A percentile compares a stretch with the other conserved stretches of the same genome.
Evolutionary conservation across 176 grass and related monocot species (phyloP).

Genomic region (Melocanna baccifera): DNA sequence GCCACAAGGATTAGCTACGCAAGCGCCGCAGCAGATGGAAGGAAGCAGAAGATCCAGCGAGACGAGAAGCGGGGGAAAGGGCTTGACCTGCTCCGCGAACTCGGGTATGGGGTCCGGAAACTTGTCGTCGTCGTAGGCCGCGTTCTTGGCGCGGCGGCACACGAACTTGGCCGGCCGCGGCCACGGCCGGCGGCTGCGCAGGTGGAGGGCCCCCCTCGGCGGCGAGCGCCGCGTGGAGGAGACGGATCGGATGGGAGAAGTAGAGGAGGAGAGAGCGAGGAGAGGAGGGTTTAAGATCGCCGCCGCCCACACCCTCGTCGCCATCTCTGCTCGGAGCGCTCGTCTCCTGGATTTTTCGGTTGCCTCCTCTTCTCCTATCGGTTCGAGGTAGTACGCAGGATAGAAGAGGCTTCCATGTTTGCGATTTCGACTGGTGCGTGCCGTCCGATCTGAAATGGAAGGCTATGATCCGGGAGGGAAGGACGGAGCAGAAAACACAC

Average conservation of each 20-base stretch:
- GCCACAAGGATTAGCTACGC: neutral
- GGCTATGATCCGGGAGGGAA: neutral
- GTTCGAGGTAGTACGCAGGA: neutral
- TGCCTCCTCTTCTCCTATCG: conserved; percentile 16
- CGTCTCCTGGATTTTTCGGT: neutral
- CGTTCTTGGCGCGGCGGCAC: conserved; percentile 51
- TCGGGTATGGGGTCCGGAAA: conserved; percentile 86
- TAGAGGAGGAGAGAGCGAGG: neutral
- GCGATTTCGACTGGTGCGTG: neutral
- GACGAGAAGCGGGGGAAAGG: neutral
- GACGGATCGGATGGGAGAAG: neutral
- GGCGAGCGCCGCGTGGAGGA: neutral
- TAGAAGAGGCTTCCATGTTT: neutral
- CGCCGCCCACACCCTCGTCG: conserved; percentile 33
- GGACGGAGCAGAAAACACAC: neutral
- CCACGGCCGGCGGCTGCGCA: conserved; percentile 7
- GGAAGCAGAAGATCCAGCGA: neutral
- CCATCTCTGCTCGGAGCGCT: conserved; percentile 21
- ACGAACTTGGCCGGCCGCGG: conserved; percentile 12
- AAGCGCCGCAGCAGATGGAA: neutral
- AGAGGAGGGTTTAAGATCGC: conserved; percentile 28
- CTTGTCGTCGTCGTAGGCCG: conserved; percentile 60
- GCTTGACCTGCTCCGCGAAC: conserved; percentile 64
- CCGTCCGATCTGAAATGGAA: neutral
- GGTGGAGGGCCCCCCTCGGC: neutral